These are phyloP conservation scores for Cladosporium velox DNA, from an alignment of 2,329 filamentous ascomycete species.

Conservation along the genomic window DNA sequence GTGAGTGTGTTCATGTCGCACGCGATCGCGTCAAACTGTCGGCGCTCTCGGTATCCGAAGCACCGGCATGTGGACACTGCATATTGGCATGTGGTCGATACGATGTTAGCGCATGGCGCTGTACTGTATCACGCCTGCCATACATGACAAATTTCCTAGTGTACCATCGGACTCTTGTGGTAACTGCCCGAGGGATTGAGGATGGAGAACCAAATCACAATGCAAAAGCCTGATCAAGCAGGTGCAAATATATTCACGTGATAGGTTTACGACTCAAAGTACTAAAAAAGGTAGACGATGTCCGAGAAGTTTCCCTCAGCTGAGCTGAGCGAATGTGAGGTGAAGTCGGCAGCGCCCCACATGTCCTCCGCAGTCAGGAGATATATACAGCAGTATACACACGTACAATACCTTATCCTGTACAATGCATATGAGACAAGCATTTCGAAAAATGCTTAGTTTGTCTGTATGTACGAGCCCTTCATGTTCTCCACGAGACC, in stretches of 20 bases:
- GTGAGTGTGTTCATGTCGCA: neutral
- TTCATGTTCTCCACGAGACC: neutral
- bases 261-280: neutral
- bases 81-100: neutral
- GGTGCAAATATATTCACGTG: neutral
- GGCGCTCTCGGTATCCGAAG: neutral
- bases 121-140: neutral
- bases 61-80: slow-evolving; percentile 1
- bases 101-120: neutral
- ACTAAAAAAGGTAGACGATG: neutral
- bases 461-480: no score
- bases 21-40: neutral
- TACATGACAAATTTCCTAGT: neutral
- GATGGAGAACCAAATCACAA: neutral
- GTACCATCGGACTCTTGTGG: neutral
- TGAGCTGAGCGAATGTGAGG: neutral
- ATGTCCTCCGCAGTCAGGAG: neutral
- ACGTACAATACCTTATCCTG: no score
- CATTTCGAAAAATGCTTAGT: no score
- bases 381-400: no score
- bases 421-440: no score
- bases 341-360: slow-evolving; percentile 2
- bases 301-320: neutral
- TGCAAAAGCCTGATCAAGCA: neutral
- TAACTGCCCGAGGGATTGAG: neutral